A percentile compares a stretch with the other conserved stretches of the same genome.
These are phyloP conservation scores for Anthostomella pinea DNA, from an alignment of 2,329 filamentous ascomycete species.

Conservation along the genomic window DNA sequence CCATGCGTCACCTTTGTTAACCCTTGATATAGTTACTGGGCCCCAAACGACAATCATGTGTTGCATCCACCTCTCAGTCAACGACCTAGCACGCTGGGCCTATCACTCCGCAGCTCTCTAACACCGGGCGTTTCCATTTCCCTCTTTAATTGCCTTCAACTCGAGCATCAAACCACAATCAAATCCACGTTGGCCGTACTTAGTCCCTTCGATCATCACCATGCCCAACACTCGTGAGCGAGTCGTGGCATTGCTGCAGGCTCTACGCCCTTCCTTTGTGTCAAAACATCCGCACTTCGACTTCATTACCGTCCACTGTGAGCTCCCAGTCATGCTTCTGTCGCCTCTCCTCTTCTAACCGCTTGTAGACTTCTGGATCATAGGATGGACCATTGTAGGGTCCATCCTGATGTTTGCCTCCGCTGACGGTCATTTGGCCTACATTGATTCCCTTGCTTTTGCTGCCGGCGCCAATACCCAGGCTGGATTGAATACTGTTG, in stretches of 20 bases:
- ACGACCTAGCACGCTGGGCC: conserved; percentile 25
- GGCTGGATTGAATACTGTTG: conserved; percentile 82
- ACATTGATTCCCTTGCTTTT: conserved; percentile 88
- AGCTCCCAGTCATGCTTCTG: conserved; percentile 30
- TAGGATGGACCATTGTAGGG: conserved; percentile 67
- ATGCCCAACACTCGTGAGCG: conserved; percentile 33
- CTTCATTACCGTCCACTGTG: conserved; percentile 80
- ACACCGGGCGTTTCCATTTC: conserved; percentile 14
- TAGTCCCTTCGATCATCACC: no score
- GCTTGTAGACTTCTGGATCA: conserved; percentile 70
- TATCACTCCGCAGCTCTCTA: conserved; percentile 19
- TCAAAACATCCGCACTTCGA: conserved; percentile 68
- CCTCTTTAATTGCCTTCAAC: background rate
- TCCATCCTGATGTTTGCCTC: conserved; percentile 73
- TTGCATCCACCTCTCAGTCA: conserved; percentile 14
- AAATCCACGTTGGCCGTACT: no score
- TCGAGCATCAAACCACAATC: background rate
- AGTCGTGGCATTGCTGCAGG: conserved; percentile 43
- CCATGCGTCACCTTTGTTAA: conserved; percentile 9
- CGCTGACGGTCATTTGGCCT: conserved; percentile 58
- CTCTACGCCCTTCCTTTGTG: conserved; percentile 55
- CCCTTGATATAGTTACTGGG: conserved; percentile 11
- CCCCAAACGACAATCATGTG: conserved; percentile 22
- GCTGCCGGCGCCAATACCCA: conserved; percentile 84
- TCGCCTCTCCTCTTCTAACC: conserved; percentile 11